A percentile compares a stretch with the other conserved stretches of the same genome.
These are phyloP conservation scores for Mollisia scopiformis DNA, from an alignment of 2,329 filamentous ascomycete species.

Conservation along the genomic window DNA sequence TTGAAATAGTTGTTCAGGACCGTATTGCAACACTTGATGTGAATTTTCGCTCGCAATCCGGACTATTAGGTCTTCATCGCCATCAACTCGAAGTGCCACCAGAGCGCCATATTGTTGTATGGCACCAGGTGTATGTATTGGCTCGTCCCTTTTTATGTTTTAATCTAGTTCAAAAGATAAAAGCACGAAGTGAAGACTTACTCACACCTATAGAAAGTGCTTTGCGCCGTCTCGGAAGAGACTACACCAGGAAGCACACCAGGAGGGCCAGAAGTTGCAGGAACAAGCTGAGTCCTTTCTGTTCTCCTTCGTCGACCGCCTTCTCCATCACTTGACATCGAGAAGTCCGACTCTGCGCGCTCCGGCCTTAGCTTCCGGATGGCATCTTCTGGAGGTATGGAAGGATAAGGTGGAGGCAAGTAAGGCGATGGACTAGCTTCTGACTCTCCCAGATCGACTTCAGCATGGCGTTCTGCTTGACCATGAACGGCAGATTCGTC, in stretches of 20 bases:
- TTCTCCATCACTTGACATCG: neutral
- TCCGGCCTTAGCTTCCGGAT: neutral
- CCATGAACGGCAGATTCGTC: neutral
- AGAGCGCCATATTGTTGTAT: constrained; percentile 28
- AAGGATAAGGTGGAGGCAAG: neutral
- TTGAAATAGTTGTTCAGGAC: constrained; percentile 27
- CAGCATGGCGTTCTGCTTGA: neutral
- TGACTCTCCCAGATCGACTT: neutral
- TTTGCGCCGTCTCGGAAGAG: neutral
- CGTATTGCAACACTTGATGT: constrained; percentile 24
- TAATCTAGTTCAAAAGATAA: too few species aligned
- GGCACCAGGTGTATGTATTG: constrained; percentile 31
- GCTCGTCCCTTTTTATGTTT: too few species aligned
- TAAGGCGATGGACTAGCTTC: neutral
- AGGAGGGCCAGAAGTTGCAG: constrained; percentile 18
- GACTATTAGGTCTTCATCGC: constrained; percentile 22
- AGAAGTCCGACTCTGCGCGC: neutral
- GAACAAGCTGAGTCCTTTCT: constrained; percentile 4
- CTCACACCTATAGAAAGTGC: constrained; percentile 21
- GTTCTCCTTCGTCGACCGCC: neutral
- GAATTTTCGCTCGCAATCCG: constrained; percentile 32
- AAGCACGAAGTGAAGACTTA: too few species aligned
- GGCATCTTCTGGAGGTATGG: neutral
- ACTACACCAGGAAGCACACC: constrained; percentile 15
- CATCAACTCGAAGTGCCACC: constrained; percentile 23